phyloP scores from a whole-genome alignment of 1,284 basidiomycete species.

The Tilletia indica region DNA sequence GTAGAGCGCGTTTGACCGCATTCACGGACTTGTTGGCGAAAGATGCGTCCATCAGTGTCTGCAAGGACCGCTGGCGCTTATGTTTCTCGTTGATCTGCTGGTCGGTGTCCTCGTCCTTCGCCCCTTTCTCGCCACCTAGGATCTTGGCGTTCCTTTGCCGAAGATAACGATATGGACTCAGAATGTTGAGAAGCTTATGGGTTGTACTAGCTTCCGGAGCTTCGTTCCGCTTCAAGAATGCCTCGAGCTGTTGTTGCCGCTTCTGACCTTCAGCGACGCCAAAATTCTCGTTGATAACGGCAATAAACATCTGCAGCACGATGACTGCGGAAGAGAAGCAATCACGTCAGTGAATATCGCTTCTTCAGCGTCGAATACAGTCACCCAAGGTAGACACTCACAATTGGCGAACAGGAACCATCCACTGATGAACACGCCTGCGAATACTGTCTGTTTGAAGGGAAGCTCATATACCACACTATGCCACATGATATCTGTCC shows the following conservation, averaged over 20 bases:
- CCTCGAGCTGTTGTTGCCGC: slow-evolving; percentile 73
- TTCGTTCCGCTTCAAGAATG: slow-evolving; percentile 60
- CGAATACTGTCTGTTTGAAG: slow-evolving; percentile 72
- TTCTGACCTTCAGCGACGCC: slow-evolving; percentile 88
- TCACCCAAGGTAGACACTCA: slow-evolving; percentile 58
- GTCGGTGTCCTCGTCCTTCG: slow-evolving; percentile 19
- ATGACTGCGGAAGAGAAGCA: slow-evolving; percentile 63
- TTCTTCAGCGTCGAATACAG: not conserved
- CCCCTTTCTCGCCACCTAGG: slow-evolving; percentile 23
- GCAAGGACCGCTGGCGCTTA: slow-evolving; percentile 54
- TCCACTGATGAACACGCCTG: slow-evolving; percentile 72
- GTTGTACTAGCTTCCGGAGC: slow-evolving; percentile 38
- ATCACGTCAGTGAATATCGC: not conserved
- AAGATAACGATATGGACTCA: slow-evolving; percentile 89
- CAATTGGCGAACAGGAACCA: slow-evolving; percentile 95
- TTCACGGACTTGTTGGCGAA: slow-evolving; percentile 10
- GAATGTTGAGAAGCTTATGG: slow-evolving; percentile 62
- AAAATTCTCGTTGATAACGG: slow-evolving; percentile 97
- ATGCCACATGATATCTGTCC: slow-evolving; percentile 79
- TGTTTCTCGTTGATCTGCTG: slow-evolving; percentile 16
- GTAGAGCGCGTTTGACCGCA: slow-evolving; percentile 28
- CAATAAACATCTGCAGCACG: slow-evolving; percentile 95
- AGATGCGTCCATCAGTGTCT: slow-evolving; percentile 65
- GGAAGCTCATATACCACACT: slow-evolving; percentile 67
- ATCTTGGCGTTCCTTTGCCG: slow-evolving; percentile 59